phyloP scores from a whole-genome alignment of 2,329 filamentous ascomycete species.

The Huntiella moniliformis region DNA sequence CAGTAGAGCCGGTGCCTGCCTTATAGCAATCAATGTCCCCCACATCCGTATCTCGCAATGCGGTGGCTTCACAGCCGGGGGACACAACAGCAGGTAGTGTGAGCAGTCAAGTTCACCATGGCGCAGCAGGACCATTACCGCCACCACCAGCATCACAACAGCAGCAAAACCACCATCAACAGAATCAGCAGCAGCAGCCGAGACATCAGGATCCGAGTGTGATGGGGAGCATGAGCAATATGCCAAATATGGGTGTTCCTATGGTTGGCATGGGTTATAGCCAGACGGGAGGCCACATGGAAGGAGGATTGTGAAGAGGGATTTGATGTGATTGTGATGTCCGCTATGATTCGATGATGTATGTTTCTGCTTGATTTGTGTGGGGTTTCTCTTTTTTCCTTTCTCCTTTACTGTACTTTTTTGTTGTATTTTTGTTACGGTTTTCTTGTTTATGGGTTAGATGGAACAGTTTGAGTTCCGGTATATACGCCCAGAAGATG shows the following conservation, averaged over 20 bases:
- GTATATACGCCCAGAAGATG: too few species aligned
- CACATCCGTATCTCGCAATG: conserved; percentile 26
- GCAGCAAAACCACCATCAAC: conserved; percentile 4
- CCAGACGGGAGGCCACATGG: background rate
- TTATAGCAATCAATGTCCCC: conserved; percentile 39
- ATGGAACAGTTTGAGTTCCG: too few species aligned
- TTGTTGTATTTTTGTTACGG: too few species aligned
- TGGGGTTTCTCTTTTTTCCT: background rate
- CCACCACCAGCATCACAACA: conserved; percentile 1
- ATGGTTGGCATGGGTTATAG: background rate
- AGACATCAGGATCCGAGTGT: background rate
- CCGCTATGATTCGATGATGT: background rate
- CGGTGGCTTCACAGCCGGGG: conserved; percentile 22
- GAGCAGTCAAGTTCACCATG: background rate
- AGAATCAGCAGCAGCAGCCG: background rate
- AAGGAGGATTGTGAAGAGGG: background rate
- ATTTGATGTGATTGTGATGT: background rate
- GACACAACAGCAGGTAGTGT: conserved; percentile 3
- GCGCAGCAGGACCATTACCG: conserved; percentile 16
- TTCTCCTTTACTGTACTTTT: background rate
- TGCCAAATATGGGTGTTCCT: background rate
- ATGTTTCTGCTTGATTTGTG: background rate
- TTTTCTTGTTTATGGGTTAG: too few species aligned
- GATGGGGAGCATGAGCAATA: background rate
- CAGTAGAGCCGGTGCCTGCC: conserved; percentile 22